phyloP scores from a whole-genome alignment of 1,284 basidiomycete species.

The Spongiforma sp. region DNA sequence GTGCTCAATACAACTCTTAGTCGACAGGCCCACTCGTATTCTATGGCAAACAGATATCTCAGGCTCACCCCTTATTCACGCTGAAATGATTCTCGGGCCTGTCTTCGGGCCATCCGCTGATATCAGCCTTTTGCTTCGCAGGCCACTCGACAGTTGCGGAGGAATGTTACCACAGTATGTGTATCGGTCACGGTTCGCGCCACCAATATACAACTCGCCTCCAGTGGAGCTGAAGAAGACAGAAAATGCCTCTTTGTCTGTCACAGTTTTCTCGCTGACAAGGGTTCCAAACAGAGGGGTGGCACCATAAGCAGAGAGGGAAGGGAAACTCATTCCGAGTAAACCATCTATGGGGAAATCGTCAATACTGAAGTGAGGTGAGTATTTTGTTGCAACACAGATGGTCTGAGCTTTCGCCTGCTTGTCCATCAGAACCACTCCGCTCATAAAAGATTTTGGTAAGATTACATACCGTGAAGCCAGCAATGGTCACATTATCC shows the following conservation, averaged over 20 bases:
- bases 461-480: not conserved
- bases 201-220: not conserved
- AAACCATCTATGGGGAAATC: not conserved
- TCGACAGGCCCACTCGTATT: too few relatives aligned
- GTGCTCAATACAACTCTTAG: too few relatives aligned
- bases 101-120: too few relatives aligned
- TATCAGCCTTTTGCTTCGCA: too few relatives aligned
- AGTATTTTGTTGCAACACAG: not conserved
- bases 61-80: too few relatives aligned
- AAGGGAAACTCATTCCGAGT: not conserved
- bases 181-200: not conserved
- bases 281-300: not conserved
- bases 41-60: too few relatives aligned
- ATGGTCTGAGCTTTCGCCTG: not conserved
- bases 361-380: not conserved
- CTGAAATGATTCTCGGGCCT: too few relatives aligned
- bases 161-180: too few relatives aligned
- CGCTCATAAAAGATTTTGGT: too few relatives aligned
- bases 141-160: too few relatives aligned
- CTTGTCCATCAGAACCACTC: not conserved
- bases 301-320: not conserved
- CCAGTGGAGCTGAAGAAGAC: not conserved
- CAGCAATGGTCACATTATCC: not conserved
- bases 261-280: not conserved
- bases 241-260: not conserved